Percentiles rank a stretch among this genome's conserved stretches.
These are phyloP conservation scores for Incumbomyces delicatus DNA, from an alignment of 2,329 filamentous ascomycete species.

Conservation along the genomic window DNA sequence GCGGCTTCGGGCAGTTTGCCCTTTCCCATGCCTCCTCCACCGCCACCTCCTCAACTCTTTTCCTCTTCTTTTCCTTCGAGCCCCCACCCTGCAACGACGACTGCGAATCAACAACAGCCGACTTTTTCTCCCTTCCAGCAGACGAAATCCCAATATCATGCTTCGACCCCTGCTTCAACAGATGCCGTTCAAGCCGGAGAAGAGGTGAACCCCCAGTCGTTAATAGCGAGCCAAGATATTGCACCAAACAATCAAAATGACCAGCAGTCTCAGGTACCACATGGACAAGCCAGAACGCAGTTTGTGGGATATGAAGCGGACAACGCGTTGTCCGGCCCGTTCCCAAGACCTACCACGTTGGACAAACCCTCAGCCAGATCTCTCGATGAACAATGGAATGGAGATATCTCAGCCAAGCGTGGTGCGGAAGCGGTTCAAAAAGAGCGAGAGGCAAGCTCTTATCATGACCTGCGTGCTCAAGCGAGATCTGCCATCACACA, in stretches of 20 bases:
- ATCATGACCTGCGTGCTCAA: slow-evolving; percentile 31
- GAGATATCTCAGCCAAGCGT: not conserved
- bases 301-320: too few species aligned
- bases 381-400: not conserved
- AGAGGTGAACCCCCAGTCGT: too few species aligned
- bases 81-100: slow-evolving; percentile 15
- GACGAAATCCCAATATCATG: slow-evolving; percentile 14
- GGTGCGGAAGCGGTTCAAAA: not conserved
- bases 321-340: too few species aligned
- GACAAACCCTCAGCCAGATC: too few species aligned
- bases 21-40: slow-evolving; percentile 19
- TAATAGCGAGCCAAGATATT: too few species aligned
- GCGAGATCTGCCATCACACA: slow-evolving; percentile 60
- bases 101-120: slow-evolving; percentile 5
- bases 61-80: not conserved
- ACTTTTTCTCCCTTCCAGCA: slow-evolving; percentile 10
- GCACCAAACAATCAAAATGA: too few species aligned
- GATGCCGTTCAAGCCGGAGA: too few species aligned
- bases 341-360: too few species aligned
- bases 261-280: too few species aligned
- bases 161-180: not conserved
- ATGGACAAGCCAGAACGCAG: too few species aligned
- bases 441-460: slow-evolving; percentile 18
- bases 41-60: slow-evolving; percentile 18
- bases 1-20: not conserved